These are phyloP conservation scores for Emmonsiellopsis sp. DNA, from an alignment of 2,329 filamentous ascomycete species.

Conservation along the genomic window DNA sequence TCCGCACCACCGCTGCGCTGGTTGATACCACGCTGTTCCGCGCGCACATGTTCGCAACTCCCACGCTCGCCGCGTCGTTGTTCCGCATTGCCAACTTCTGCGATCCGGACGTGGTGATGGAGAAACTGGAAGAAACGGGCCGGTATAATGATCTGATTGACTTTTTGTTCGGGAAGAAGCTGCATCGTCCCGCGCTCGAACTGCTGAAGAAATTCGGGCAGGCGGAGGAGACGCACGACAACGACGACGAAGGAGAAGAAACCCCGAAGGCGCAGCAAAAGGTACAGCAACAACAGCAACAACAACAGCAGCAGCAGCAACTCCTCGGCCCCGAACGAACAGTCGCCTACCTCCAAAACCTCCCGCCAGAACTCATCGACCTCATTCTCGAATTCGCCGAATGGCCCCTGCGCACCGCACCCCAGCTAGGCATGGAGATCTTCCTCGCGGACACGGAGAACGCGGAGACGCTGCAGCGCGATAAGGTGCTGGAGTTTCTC, in stretches of 20 bases:
- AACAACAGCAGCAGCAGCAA: conserved; percentile 24
- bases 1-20: conserved; percentile 68
- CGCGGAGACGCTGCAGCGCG: conserved; percentile 76
- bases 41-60: conserved; percentile 86
- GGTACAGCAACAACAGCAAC: too few species aligned
- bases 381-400: conserved; percentile 83
- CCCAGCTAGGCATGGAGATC: conserved; percentile 77
- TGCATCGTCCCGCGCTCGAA: conserved; percentile 79
- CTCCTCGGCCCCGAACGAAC: conserved; percentile 77
- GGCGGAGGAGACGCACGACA: conserved; percentile 27
- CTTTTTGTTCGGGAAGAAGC: conserved; percentile 89
- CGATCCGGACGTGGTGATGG: conserved; percentile 89
- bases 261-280: conserved; percentile 11
- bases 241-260: conserved; percentile 18
- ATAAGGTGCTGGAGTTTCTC: conserved; percentile 66
- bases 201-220: conserved; percentile 73
- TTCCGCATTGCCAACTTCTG: conserved; percentile 97
- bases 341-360: conserved; percentile 78
- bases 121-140: conserved; percentile 78
- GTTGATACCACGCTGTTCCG: conserved; percentile 94
- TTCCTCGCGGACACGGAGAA: conserved; percentile 93
- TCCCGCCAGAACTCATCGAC: conserved; percentile 80
- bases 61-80: conserved; percentile 73
- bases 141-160: conserved; percentile 94
- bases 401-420: conserved; percentile 70